Conservation (phyloP, 495 filamentous ascomycete species). For the Hypoxylon crocopeplum region DNA sequence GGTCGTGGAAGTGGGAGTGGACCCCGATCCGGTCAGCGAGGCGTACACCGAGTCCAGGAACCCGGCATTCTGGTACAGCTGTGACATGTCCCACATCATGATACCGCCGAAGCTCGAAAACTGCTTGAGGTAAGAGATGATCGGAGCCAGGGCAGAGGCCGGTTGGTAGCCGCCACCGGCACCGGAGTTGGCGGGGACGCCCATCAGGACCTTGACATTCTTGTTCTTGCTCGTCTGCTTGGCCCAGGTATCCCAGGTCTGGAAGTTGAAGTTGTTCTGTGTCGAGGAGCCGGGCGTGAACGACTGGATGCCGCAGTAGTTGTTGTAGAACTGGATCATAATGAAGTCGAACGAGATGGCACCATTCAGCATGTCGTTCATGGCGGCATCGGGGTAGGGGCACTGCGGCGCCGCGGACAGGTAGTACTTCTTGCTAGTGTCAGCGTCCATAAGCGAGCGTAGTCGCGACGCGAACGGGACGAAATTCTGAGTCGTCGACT, state of each 20-base stretch:
- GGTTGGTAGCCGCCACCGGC: slow-evolving; percentile 66
- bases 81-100: slow-evolving; percentile 75
- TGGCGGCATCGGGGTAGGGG: slow-evolving; percentile 66
- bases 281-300: slow-evolving; percentile 53
- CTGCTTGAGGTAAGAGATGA: slow-evolving; percentile 58
- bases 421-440: slow-evolving; percentile 58
- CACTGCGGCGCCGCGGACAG: slow-evolving; percentile 74
- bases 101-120: slow-evolving; percentile 71
- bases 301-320: slow-evolving; percentile 66
- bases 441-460: slow-evolving; percentile 59
- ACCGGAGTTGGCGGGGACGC: slow-evolving; percentile 67
- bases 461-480: slow-evolving; percentile 63
- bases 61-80: slow-evolving; percentile 65
- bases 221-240: slow-evolving; percentile 64
- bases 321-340: slow-evolving; percentile 74
- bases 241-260: slow-evolving; percentile 75
- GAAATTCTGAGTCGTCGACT: slow-evolving; percentile 57
- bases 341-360: slow-evolving; percentile 66
- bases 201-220: slow-evolving; percentile 69
- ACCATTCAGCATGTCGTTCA: slow-evolving; percentile 62
- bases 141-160: slow-evolving; percentile 49
- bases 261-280: slow-evolving; percentile 71
- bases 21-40: slow-evolving; percentile 32
- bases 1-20: slow-evolving; percentile 22
- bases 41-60: slow-evolving; percentile 56